A percentile compares a stretch with the other conserved stretches of the same genome.
Evolutionary conservation across 1,139 yeast genomes (phyloP).

Genomic region (Geotrichum histeridarum): DNA sequence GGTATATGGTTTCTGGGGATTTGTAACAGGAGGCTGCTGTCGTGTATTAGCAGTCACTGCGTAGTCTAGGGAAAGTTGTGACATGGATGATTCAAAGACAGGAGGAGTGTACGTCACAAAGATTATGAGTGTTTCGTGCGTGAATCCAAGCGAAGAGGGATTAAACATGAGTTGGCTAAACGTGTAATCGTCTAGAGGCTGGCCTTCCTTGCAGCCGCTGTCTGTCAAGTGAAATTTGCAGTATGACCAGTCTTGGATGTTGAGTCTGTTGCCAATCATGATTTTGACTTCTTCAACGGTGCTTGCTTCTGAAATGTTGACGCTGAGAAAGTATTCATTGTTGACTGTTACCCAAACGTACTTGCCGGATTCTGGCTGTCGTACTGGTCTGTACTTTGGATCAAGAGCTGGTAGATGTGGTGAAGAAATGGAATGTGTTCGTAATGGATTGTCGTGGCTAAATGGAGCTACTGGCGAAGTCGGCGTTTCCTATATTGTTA

Average conservation of each 20-base stretch:
- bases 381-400: constrained; percentile 11
- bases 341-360: constrained; percentile 57
- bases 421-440: neutral
- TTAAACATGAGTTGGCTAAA: constrained; percentile 38
- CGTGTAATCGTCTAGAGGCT: constrained; percentile 48
- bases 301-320: constrained; percentile 40
- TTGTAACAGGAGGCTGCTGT: constrained; percentile 27
- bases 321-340: constrained; percentile 49
- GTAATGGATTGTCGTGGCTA: neutral
- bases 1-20: neutral
- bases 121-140: constrained; percentile 32
- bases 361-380: constrained; percentile 24
- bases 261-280: constrained; percentile 41
- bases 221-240: constrained; percentile 66
- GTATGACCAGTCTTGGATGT: constrained; percentile 41
- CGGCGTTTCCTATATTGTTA: constrained; percentile 16
- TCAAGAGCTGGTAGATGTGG: constrained; percentile 2
- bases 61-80: constrained; percentile 22
- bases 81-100: constrained; percentile 22
- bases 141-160: constrained; percentile 4
- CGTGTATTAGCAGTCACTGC: constrained; percentile 15
- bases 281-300: constrained; percentile 39
- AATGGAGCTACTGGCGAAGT: constrained; percentile 10
- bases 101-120: constrained; percentile 20
- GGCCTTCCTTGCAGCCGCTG: constrained; percentile 60